Percentiles rank a stretch among this genome's conserved stretches.
Evolutionary conservation across 129 eudicot species (phyloP).

Genomic region (Flaveria ramosissima): DNA sequence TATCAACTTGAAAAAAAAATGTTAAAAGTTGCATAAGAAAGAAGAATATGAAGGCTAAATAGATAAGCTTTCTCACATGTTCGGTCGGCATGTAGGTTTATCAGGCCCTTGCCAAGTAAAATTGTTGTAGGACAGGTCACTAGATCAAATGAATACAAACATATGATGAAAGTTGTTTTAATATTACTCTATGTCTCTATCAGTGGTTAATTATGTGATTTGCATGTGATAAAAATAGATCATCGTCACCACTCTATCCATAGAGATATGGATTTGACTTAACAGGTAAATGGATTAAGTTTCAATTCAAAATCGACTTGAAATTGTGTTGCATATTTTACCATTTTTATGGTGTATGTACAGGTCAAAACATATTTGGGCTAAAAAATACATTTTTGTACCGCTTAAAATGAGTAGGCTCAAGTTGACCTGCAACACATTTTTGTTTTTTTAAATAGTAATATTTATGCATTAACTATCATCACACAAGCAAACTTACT

Average conservation of each 20-base stretch:
- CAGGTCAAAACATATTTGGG: neutral
- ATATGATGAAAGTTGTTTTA: neutral
- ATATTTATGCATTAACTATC: neutral
- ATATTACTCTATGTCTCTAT: neutral
- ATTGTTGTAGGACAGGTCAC: slow-evolving; percentile 86
- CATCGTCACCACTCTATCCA: neutral
- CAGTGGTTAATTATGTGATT: neutral
- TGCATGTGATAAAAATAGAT: neutral
- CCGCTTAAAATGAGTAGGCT: neutral
- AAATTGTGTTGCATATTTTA: neutral
- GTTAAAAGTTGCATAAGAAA: neutral
- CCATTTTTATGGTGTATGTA: neutral
- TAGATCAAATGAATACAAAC: slow-evolving; percentile 33
- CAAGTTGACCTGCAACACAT: neutral
- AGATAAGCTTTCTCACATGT: slow-evolving; percentile 48
- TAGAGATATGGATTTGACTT: neutral
- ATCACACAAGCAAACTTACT: neutral
- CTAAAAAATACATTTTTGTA: neutral
- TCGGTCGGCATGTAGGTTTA: slow-evolving; percentile 51
- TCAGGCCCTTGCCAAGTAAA: slow-evolving; percentile 71
- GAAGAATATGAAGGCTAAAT: neutral
- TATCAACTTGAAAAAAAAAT: slow-evolving; percentile 7
- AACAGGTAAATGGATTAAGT: neutral
- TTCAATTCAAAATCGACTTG: neutral
- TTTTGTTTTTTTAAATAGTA: neutral